Evolutionary conservation across 768 basidiomycete species (phyloP).

Genomic region (Amanita inopinata): DNA sequence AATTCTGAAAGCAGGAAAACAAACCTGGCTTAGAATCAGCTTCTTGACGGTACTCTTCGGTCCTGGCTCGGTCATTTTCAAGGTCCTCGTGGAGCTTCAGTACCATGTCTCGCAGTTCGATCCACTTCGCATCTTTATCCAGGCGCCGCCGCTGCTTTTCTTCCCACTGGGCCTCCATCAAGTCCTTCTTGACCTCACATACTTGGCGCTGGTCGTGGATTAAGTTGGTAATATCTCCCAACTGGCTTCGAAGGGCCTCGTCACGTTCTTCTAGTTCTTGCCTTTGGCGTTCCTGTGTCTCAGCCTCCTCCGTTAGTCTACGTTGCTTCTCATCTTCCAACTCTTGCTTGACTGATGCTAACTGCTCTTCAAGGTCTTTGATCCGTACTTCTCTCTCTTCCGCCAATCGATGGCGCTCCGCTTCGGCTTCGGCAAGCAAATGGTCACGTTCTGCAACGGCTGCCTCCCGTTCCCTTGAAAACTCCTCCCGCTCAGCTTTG

Average conservation of each 20-base stretch:
- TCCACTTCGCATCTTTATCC: conserved; percentile 47
- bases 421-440: conserved; percentile 37
- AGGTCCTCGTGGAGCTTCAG: conserved; percentile 47
- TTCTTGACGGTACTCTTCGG: conserved; percentile 43
- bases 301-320: conserved; percentile 48
- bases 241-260: conserved; percentile 47
- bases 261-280: conserved; percentile 50
- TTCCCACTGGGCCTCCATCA: conserved; percentile 52
- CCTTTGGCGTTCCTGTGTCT: conserved; percentile 50
- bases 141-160: conserved; percentile 51
- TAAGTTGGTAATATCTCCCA: conserved; percentile 64
- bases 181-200: conserved; percentile 46
- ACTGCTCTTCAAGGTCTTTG: conserved; percentile 50
- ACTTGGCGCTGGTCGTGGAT: conserved; percentile 58
- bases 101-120: conserved; percentile 53
- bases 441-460: conserved; percentile 45
- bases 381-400: conserved; percentile 50
- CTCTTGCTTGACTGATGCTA: conserved; percentile 45
- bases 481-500: conserved; percentile 48
- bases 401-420: conserved; percentile 34
- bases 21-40: conserved; percentile 49
- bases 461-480: conserved; percentile 43
- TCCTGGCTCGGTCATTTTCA: conserved; percentile 37
- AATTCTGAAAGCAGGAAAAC: conserved; percentile 14
- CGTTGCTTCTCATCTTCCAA: conserved; percentile 55